Evolutionary conservation across 345 rosid species (phyloP).

Genomic region (thale cress (Arabidopsis thaliana)): DNA sequence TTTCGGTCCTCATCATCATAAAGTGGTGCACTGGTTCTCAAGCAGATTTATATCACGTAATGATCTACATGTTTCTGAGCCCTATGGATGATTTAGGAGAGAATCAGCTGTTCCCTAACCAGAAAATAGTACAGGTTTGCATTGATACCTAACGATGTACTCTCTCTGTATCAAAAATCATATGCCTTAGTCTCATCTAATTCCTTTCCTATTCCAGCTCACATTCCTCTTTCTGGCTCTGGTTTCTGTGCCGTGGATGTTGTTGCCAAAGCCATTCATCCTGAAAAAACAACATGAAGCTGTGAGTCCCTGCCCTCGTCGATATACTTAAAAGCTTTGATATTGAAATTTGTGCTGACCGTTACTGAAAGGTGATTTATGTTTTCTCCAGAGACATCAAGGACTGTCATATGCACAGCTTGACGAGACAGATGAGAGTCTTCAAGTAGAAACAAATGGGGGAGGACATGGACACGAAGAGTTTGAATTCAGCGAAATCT

Average conservation of each 20-base stretch:
- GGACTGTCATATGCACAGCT: constrained; percentile 72
- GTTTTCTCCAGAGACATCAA: constrained; percentile 75
- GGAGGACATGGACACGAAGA: constrained; percentile 82
- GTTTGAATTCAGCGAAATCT: constrained; percentile 94
- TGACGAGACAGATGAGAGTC: constrained; percentile 71
- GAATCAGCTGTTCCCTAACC: constrained; percentile 83
- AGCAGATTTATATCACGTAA: constrained; percentile 88
- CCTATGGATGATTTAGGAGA: constrained; percentile 93
- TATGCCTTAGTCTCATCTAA: constrained; percentile 6
- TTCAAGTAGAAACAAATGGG: constrained; percentile 63
- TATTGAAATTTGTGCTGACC: constrained; percentile 10
- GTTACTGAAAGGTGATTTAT: not conserved
- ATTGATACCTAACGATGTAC: constrained; percentile 5
- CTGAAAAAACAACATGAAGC: constrained; percentile 83
- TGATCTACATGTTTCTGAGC: constrained; percentile 98
- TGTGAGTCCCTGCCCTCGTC: constrained; percentile 48
- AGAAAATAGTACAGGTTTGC: constrained; percentile 75
- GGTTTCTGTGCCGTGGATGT: constrained; percentile 97
- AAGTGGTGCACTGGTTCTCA: constrained; percentile 95
- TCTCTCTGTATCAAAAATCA: constrained; percentile 9
- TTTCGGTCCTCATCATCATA: constrained; percentile 76
- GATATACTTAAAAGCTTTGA: constrained; percentile 2
- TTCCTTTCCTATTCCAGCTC: constrained; percentile 53
- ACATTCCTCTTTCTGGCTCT: constrained; percentile 78
- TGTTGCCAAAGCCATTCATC: constrained; percentile 91